Base-by-base conservation (phyloP, 768 basidiomycete genomes). In the Mycena vulgaris region DNA sequence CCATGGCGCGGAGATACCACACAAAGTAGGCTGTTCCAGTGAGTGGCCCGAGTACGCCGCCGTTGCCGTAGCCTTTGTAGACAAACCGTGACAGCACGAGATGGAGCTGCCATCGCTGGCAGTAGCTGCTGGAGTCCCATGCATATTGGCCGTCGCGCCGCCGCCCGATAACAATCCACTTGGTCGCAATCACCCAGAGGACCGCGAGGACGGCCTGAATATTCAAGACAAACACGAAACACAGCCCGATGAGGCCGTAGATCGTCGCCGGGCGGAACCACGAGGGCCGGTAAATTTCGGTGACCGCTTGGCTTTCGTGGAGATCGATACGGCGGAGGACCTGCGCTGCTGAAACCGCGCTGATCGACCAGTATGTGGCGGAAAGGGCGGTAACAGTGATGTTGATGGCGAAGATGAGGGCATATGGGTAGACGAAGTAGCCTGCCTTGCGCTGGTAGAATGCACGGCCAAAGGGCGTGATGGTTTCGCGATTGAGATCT, bases 61-160 rank as follows among this genome's bases (percentile, higher is more conserved):
- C 83, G 25, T 77, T 80, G 23, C 84, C 84, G 73, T 81, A 84
- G 3, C 84, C 85, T 33, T 79, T 77, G 71, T 79, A 79, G 17
- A 84, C 61, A 19, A 82, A 73, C 16, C 80, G 76, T 10, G 83
- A 80, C 16, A 86, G 74, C 1, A 77, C 76, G 21, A 84, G 79
- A 65, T 85, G 84, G 16, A 87, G 78, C 74, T 87, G 84, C 86
- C 86, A 87, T 33, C 84, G 80, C 70, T 87, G 86, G 74, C 84
- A 85, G 69, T 87, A 87, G 49, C 79, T 82, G 77, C 81, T 83
- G 66, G 80, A 77, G 70, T 87, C 84, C 86, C 86, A 87, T 40
- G 83, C 78, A 70, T 80, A 85, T 42, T 76, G 76, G 0, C 85
- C 86, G 28, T 81, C 79, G 31, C 72, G 73, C 37, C 86, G 77